Evolutionary conservation across 2,329 filamentous ascomycete genomes (phyloP), one percentile per base, ranked within the genome.

Genomic region (Neopestalotiopsis rosae): DNA sequence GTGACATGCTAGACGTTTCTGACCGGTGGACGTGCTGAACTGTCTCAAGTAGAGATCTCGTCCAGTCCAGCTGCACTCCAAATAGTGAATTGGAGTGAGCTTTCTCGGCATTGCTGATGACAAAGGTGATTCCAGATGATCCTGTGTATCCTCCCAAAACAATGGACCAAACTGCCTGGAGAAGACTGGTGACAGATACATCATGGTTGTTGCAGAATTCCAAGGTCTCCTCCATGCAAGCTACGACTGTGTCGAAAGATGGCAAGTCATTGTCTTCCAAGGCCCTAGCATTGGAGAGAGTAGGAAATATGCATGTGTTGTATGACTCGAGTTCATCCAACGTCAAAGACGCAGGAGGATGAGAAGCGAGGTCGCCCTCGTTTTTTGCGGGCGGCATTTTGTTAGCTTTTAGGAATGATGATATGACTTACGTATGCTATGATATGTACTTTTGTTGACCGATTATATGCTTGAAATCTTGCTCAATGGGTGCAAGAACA

Each of bases 221-320:
- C 14, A 30, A 17, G 12, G 52, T 52, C 12, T 52, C 42, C 2
- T 32, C 62, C n/a, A 24, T 30, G 42, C 38, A 13, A 5, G 62
- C 62, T 20, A 65, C 12, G 13, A 52, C 42, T 24, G 24, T 49
- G 12, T 65, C 62, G 10, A 65, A 24, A 34, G 62, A 65, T 24
- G 13, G 34, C 17, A 52, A 24, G 38, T 40, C 62, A 49, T 28
- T 52, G 38, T 52, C 38, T 5, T 52, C n/a, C 6, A 12, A 45
- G 38, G n/a, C 45, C n/a, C 24, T n/a, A 17, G 28, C 24, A 30
- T 34, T 14, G n/a, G 14, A 20, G 2, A 65, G 62, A 17, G 17
- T 17, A n/a, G 62, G 62, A 65, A 65, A 65, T 30, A 20, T 65
- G 62, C 62, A 65, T 13, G 62, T n/a, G 24, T n/a, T 30, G 30